Evolutionary conservation across 257 asterid genomes (phyloP), one percentile per base, ranked within the genome.

Genomic region (Solanum clarkiae): DNA sequence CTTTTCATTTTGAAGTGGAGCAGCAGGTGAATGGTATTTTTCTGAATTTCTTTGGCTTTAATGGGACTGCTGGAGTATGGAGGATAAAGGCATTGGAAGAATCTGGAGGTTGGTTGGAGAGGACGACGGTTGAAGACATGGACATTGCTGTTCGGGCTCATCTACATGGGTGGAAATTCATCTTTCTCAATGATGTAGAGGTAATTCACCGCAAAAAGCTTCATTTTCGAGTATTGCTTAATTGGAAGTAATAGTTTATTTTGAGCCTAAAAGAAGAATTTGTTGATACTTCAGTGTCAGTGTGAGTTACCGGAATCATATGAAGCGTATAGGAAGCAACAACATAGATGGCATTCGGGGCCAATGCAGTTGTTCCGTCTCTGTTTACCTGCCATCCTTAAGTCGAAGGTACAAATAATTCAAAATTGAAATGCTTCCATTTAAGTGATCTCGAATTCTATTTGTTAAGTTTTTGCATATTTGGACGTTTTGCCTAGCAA

Each of bases 11-110:
- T 77, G 99, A 96, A 88, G 98, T 96, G 40, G 99, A 96, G 93
- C 99, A 96, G 92, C 99, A 96, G 82, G 98, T 94, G 49, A 96
- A 96, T 80, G 99, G 99, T 4, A 90, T 89, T 89, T 96, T 93
- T 88, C 88, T 96, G 45, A 91, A 92, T 81, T 96, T 96, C 93
- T 96, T 96, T 40, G 99, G 99, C 83, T 96, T 96, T 81, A 96
- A 96, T 54, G 99, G 99, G 85, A 96, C 99, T 9, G 99, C 99
- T 32, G 99, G 99, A 1, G 97, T 96, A 42, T 96, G 99, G 99
- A 93, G 99, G 91, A 93, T 94, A 9, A 96, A 94, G 89, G 97
- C 99, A 1, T 90, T 96, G 87, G 99, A 94, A 87, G 98, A 94
- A 55, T 96, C 99, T 0, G 98, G 99, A 57, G 99, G 99, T 2